Evolutionary conservation across 202 grass and related monocot species (phyloP).

Genomic region (Bolboschoenoplectus hybrid): DNA sequence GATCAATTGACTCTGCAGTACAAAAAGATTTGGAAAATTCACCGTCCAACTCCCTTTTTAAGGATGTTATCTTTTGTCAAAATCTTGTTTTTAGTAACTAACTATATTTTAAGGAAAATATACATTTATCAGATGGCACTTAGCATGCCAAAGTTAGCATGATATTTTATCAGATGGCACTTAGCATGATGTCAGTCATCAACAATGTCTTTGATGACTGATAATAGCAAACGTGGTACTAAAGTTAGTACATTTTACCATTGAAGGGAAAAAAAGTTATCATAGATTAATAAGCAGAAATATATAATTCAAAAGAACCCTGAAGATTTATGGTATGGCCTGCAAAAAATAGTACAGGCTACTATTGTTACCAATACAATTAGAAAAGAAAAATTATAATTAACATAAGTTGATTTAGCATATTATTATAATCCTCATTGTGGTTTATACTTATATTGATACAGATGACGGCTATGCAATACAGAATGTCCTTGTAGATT

Average conservation of each 20-base stretch:
- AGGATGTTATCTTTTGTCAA: not conserved
- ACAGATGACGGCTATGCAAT: conserved; percentile 74
- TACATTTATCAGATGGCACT: not conserved
- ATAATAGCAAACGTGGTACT: not conserved
- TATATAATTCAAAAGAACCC: not conserved
- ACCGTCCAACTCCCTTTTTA: not conserved
- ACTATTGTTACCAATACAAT: not conserved
- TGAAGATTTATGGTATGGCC: not conserved
- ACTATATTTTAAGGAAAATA: not conserved
- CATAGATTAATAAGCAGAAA: not conserved
- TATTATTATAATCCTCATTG: not conserved
- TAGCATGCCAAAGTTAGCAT: too few species aligned
- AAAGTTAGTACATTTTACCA: not conserved
- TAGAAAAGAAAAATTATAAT: not conserved
- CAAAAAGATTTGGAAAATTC: not conserved
- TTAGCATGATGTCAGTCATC: too few species aligned
- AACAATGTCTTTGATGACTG: not conserved
- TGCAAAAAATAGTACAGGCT: not conserved
- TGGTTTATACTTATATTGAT: conserved; percentile 27
- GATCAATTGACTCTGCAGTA: not conserved
- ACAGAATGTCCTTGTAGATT: conserved; percentile 82
- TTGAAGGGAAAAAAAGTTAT: not conserved
- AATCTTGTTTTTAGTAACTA: not conserved
- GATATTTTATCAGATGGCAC: not conserved
- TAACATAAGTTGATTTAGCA: not conserved